These are phyloP conservation scores for Fibroporia radiculosa DNA, from an alignment of 768 basidiomycete genomes.

Conservation along the genomic window DNA sequence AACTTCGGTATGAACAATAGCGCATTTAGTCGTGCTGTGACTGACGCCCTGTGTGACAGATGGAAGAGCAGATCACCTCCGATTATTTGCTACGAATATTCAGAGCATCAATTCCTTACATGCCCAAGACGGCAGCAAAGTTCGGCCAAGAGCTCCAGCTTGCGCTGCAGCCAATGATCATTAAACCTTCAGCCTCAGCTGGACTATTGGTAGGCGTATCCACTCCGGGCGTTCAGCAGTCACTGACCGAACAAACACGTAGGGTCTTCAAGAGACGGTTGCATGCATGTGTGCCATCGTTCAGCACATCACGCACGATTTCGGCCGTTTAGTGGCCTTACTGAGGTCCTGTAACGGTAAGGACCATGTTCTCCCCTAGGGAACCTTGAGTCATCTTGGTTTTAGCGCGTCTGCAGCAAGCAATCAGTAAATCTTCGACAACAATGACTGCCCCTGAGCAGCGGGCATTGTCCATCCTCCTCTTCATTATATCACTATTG, in stretches of 20 bases:
- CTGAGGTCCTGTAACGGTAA: conserved; percentile 81
- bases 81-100: conserved; percentile 90
- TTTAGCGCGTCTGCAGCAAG: conserved; percentile 56
- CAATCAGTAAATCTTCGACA: conserved; percentile 37
- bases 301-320: conserved; percentile 82
- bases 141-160: conserved; percentile 83
- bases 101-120: conserved; percentile 71
- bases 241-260: not conserved
- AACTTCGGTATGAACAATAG: conserved; percentile 44
- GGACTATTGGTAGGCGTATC: conserved; percentile 48
- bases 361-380: conserved; percentile 14
- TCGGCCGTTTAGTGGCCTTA: conserved; percentile 64
- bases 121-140: conserved; percentile 84
- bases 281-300: conserved; percentile 88
- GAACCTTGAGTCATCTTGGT: not conserved
- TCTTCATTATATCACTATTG: conserved; percentile 79
- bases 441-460: conserved; percentile 41
- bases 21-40: too few relatives aligned
- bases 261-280: conserved; percentile 88
- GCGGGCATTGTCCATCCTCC: conserved; percentile 56
- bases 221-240: not conserved
- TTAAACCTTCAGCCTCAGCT: conserved; percentile 67
- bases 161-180: conserved; percentile 83
- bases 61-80: conserved; percentile 75
- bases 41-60: conserved; percentile 43